phyloP scores from a whole-genome alignment of 1,284 basidiomycete genomes.

The Flammula alnicola region DNA sequence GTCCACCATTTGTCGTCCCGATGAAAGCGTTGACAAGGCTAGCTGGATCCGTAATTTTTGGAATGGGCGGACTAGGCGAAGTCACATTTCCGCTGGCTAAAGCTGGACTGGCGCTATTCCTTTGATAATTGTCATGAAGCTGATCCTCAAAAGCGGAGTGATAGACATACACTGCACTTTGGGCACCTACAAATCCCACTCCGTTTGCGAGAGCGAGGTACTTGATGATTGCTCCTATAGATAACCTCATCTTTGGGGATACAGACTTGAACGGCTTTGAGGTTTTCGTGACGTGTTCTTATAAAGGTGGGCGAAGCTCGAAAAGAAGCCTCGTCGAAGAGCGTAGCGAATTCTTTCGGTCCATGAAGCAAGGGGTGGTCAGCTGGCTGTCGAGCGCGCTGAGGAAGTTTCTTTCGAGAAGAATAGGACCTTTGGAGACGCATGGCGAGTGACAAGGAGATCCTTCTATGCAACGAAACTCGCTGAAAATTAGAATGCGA shows the following conservation, averaged over 20 bases:
- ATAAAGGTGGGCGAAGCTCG: slow-evolving; percentile 3
- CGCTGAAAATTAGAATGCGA: background rate
- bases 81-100: background rate
- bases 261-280: background rate
- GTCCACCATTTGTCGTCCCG: slow-evolving; percentile 61
- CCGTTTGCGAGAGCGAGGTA: background rate
- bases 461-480: slow-evolving; percentile 5
- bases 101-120: slow-evolving; percentile 9
- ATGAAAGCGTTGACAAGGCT: slow-evolving; percentile 60
- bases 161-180: slow-evolving; percentile 14
- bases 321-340: slow-evolving; percentile 4
- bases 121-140: background rate
- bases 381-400: slow-evolving; percentile 11
- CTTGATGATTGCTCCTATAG: background rate
- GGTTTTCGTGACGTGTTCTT: background rate
- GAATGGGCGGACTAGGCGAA: slow-evolving; percentile 15
- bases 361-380: slow-evolving; percentile 1
- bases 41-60: slow-evolving; percentile 41
- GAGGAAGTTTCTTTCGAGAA: slow-evolving; percentile 8
- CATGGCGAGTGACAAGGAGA: background rate
- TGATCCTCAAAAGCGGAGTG: background rate
- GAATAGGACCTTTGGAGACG: background rate
- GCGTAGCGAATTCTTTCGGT: background rate
- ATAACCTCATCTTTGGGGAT: slow-evolving; percentile 8
- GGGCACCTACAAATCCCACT: slow-evolving; percentile 6